A percentile compares a stretch with the other conserved stretches of the same genome.
These are phyloP conservation scores for Lasiosphaeriaceae sp. DNA, from an alignment of 495 filamentous ascomycete species.

Conservation along the genomic window DNA sequence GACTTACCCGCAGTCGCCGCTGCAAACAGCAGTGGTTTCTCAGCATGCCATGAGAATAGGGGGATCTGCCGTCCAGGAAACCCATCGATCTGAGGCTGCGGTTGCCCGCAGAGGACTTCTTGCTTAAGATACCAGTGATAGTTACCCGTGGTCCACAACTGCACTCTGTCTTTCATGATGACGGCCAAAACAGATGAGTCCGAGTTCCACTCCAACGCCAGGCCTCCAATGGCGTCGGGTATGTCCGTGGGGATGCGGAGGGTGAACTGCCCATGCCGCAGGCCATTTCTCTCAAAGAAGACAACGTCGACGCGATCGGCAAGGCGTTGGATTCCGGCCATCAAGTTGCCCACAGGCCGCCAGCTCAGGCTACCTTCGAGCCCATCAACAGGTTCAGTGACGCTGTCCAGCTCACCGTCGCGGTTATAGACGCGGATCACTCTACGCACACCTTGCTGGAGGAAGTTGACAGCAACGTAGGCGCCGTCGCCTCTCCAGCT, in stretches of 20 bases:
- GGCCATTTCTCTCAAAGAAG: conserved; percentile 94
- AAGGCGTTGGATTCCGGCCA: conserved; percentile 75
- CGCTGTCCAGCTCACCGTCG: conserved; percentile 84
- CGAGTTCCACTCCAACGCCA: conserved; percentile 77
- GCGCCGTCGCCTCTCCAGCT: conserved; percentile 95
- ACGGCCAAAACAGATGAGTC: conserved; percentile 91
- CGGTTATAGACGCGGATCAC: conserved; percentile 84
- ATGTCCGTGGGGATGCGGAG: conserved; percentile 59
- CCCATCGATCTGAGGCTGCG: conserved; percentile 25
- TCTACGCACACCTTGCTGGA: conserved; percentile 63
- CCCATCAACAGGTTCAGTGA: conserved; percentile 88
- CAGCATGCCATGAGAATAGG: conserved; percentile 69
- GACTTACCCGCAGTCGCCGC: conserved; percentile 41
- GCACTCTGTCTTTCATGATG: conserved; percentile 65
- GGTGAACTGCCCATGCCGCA: conserved; percentile 88
- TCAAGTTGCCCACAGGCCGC: conserved; percentile 84
- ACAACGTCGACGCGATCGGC: conserved; percentile 72
- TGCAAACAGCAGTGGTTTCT: conserved; percentile 67
- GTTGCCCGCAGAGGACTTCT: conserved; percentile 55
- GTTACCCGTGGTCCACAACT: conserved; percentile 96
- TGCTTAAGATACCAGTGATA: conserved; percentile 99
- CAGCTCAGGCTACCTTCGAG: conserved; percentile 85
- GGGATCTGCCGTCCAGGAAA: conserved; percentile 1
- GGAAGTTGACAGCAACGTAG: conserved; percentile 78
- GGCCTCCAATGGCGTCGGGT: conserved; percentile 50